Evolutionary conservation across 139 green algal genomes (phyloP), one percentile per base, ranked within the genome.

Genomic region (Chlamydomonas asymmetrica): DNA sequence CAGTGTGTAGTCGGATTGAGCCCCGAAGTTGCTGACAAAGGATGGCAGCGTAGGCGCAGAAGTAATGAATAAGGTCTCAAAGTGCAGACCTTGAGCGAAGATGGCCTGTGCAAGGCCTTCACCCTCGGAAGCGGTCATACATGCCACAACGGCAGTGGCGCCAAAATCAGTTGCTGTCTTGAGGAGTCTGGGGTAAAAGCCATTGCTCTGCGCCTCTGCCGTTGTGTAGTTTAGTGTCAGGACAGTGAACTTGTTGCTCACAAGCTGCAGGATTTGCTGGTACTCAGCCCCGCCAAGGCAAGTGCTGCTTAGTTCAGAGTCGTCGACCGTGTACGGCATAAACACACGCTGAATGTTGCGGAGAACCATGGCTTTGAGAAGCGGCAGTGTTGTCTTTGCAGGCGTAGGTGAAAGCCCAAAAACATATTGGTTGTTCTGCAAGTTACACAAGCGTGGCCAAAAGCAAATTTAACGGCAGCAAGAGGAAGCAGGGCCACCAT

Each of bases 341-440:
- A 43, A 57, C 25, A 77, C 41, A 2, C 31, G 41, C 18, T 39
- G 6, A 1, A 77, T 0, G 59, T 27, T 27, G 34, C 59, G 48
- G 3, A 77, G 59, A 16, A 69, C 8, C 71, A 77, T 77, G 71
- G 71, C 59, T 2, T 43, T 49, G 3, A 77, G 59, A 7, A 40
- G 59, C 25, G 57, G 41, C 29, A 49, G n/a, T 1, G 59, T n/a
- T n/a, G n/a, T n/a, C n/a, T n/a, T n/a, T n/a, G n/a, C n/a, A n/a
- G n/a, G n/a, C n/a, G n/a, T n/a, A n/a, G n/a, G n/a, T n/a, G n/a
- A n/a, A n/a, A n/a, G n/a, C n/a, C n/a, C n/a, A n/a, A n/a, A n/a
- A n/a, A n/a, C n/a, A n/a, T n/a, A n/a, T n/a, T n/a, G n/a, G n/a
- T n/a, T n/a, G n/a, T n/a, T n/a, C n/a, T n/a, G n/a, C n/a, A n/a